Conservation (phyloP, 2,329 filamentous ascomycete species). For the Aspergillus japonicus region DNA sequence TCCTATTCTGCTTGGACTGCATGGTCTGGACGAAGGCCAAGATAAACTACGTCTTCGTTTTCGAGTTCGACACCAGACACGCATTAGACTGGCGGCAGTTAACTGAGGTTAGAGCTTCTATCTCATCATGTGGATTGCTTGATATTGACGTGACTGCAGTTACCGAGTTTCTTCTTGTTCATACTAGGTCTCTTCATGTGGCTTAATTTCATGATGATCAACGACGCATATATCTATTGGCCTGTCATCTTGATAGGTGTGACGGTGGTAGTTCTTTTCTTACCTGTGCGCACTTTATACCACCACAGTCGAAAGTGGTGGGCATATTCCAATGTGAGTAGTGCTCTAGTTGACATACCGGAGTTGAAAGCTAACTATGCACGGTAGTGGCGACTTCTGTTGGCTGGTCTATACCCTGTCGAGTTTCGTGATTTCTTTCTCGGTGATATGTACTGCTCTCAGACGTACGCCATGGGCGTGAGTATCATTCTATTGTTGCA, state of each 20-base stretch:
- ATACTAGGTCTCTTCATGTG: constrained; percentile 76
- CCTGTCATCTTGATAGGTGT: constrained; percentile 75
- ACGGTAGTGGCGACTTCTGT: constrained; percentile 72
- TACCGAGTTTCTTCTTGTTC: constrained; percentile 81
- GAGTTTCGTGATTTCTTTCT: constrained; percentile 98
- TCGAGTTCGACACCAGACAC: constrained; percentile 88
- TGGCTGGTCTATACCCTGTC: constrained; percentile 85
- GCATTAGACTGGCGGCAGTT: constrained; percentile 87
- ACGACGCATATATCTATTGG: constrained; percentile 77
- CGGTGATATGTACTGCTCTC: constrained; percentile 94
- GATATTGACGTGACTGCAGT: constrained; percentile 42
- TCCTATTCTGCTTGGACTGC: constrained; percentile 83
- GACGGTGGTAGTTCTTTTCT: constrained; percentile 66
- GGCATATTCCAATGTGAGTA: constrained; percentile 77
- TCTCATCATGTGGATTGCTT: not conserved
- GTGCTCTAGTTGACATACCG: not conserved
- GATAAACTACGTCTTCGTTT: constrained; percentile 95
- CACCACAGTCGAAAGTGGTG: constrained; percentile 81
- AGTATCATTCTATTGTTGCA: constrained; percentile 33
- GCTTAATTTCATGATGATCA: constrained; percentile 77
- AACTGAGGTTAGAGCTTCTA: constrained; percentile 57
- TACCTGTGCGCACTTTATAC: constrained; percentile 73
- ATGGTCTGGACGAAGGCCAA: constrained; percentile 78
- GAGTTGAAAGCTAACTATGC: constrained; percentile 16
- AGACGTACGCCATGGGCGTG: constrained; percentile 86